phyloP scores from a whole-genome alignment of 495 filamentous ascomycete species.

The Neurospora intermedia region DNA sequence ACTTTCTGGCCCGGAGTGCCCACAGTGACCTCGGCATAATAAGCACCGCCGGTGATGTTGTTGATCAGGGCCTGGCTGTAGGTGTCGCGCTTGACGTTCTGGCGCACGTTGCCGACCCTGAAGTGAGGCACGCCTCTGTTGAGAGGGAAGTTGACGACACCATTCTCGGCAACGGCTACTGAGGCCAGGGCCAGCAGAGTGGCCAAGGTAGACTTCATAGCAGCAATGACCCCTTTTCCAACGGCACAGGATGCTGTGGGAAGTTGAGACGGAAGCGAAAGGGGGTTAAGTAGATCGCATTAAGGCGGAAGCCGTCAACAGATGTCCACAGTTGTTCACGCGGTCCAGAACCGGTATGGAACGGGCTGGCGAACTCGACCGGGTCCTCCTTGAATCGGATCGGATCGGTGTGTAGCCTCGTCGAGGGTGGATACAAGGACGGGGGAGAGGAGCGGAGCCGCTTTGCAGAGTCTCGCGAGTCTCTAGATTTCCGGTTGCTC shows the following conservation, averaged over 20 bases:
- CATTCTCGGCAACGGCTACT: conserved; percentile 9
- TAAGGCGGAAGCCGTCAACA: background rate
- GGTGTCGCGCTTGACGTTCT: conserved; percentile 13
- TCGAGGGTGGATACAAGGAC: background rate
- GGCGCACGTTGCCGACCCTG: conserved; percentile 8
- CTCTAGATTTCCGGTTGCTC: background rate
- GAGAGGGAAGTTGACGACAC: conserved; percentile 22
- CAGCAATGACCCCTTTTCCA: background rate
- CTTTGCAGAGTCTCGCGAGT: background rate
- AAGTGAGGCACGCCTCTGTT: conserved; percentile 12
- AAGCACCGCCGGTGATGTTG: conserved; percentile 41
- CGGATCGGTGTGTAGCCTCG: background rate
- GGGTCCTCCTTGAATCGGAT: background rate
- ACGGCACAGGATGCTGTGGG: background rate
- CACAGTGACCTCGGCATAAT: conserved; percentile 56
- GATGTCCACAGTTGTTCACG: background rate
- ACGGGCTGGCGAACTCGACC: background rate
- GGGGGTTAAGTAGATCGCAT: background rate
- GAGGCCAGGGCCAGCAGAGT: conserved; percentile 13
- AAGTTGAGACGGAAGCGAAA: background rate
- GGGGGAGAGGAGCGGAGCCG: background rate
- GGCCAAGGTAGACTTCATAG: conserved; percentile 9
- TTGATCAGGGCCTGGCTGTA: conserved; percentile 31
- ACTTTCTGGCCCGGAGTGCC: conserved; percentile 58
- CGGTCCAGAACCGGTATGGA: background rate